Evolutionary conservation across 2,329 filamentous ascomycete genomes (phyloP), one percentile per base, ranked within the genome.

Genomic region (Hypoxylon sp.): DNA sequence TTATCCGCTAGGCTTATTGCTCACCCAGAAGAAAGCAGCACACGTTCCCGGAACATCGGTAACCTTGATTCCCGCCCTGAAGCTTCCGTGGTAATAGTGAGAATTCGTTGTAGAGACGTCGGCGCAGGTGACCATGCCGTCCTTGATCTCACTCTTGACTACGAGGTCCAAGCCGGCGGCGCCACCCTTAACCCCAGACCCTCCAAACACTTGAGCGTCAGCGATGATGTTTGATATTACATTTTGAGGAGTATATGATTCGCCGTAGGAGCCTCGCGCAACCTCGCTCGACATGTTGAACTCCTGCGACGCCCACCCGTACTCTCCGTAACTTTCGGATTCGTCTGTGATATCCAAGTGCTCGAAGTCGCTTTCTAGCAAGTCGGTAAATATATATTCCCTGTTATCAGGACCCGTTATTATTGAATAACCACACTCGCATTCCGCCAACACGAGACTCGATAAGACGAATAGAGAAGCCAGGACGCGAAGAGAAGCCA

Each of bases 11-110:
- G 10, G 14, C 20, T 30, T 4, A n/a, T 53, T 20, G 75, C 82
- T 74, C 76, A 92, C 90, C 89, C 91, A 95, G 80, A 94, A 95
- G 81, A 95, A 94, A 6, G 92, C 92, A 31, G 88, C 89, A 77
- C 92, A 95, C 1, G 92, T 95, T 27, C 92, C 92, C 1, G 83
- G 80, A 6, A 86, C 81, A 42, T 80, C 80, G 0, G 89, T 88
- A 62, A 91, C 78, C 79, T 89, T 91, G 82, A 94, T 90, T 37
- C 86, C 86, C 2, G 89, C 87, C 17, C 92, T 83, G 73, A 91
- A 95, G 25, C 87, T 91, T 2, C 92, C 92, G 76, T 89, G 92
- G n/a, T 88, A 81, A 73, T 93, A 82, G 74, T 95, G 90, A 8
- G 83, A 77, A 20, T 90, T 83, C 6, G 81, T 77, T 2, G 88